Conservation (phyloP, 73 alveolate species). For the Breviolum minutum region DNA sequence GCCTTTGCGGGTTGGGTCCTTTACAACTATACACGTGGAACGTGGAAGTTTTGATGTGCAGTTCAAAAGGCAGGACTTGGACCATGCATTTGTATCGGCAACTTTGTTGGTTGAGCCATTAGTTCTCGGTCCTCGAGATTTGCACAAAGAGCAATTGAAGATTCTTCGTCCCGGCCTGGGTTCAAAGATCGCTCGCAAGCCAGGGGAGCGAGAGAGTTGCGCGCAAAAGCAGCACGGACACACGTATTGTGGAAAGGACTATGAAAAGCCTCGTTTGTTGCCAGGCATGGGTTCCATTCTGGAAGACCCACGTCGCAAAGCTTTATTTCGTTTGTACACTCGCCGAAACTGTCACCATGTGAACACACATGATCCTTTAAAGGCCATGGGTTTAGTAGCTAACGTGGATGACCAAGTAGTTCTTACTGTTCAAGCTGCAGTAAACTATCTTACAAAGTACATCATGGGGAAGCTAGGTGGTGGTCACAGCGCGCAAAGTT, state of each 20-base stretch:
- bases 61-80: background rate
- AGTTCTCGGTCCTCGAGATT: background rate
- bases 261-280: background rate
- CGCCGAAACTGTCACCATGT: background rate
- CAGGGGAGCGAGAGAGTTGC: background rate
- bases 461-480: too few relatives aligned
- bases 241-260: background rate
- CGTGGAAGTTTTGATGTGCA: background rate
- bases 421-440: too few relatives aligned
- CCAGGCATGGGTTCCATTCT: conserved; percentile 18
- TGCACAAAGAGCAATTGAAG: background rate
- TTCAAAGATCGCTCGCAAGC: background rate
- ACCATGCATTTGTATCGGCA: background rate
- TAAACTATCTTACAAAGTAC: too few relatives aligned
- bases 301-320: background rate
- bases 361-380: background rate
- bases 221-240: too few relatives aligned
- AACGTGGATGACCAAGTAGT: too few relatives aligned
- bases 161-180: background rate
- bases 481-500: too few relatives aligned
- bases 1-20: too few relatives aligned
- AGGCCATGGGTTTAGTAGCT: background rate
- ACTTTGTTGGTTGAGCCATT: background rate
- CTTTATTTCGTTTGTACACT: too few relatives aligned
- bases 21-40: too few relatives aligned